phyloP scores from a whole-genome alignment of 495 filamentous ascomycete genomes.

The Staphylotrichum tortipilum region DNA sequence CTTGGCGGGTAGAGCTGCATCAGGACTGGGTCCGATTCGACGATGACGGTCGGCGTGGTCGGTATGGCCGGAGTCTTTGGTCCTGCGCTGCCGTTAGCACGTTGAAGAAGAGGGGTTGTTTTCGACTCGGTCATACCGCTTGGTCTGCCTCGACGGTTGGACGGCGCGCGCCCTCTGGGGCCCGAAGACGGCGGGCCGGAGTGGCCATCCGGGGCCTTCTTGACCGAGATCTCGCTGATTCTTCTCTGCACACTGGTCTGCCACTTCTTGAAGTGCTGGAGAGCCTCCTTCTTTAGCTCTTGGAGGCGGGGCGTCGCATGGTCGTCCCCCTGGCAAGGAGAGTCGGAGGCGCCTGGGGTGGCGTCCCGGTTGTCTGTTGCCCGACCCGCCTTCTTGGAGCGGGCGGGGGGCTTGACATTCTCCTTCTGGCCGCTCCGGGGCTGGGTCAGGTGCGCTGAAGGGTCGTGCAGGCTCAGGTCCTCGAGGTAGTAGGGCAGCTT shows the following conservation, averaged over 20 bases:
- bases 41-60: conserved; percentile 1
- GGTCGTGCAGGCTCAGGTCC: conserved; percentile 21
- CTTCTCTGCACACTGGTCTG: conserved; percentile 29
- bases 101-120: neutral
- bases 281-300: conserved; percentile 37
- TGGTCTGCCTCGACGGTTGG: conserved; percentile 10
- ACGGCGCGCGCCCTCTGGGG: conserved; percentile 1
- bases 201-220: conserved; percentile 15
- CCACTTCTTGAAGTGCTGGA: conserved; percentile 40
- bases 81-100: conserved; percentile 18
- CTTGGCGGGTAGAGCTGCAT: conserved; percentile 37
- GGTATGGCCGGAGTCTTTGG: conserved; percentile 9
- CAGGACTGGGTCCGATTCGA: conserved; percentile 32
- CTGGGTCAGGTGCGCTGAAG: conserved; percentile 4
- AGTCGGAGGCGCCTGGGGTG: neutral
- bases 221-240: conserved; percentile 34
- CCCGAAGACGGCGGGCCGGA: neutral
- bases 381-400: conserved; percentile 10
- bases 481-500: conserved; percentile 24
- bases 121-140: neutral
- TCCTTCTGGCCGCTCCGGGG: conserved; percentile 13
- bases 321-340: conserved; percentile 10
- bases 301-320: conserved; percentile 25
- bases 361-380: conserved; percentile 1
- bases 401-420: conserved; percentile 17